A percentile compares a stretch with the other conserved stretches of the same genome.
Conservation (phyloP, 495 filamentous ascomycete genomes). For the Chaetomidium leptoderma region DNA sequence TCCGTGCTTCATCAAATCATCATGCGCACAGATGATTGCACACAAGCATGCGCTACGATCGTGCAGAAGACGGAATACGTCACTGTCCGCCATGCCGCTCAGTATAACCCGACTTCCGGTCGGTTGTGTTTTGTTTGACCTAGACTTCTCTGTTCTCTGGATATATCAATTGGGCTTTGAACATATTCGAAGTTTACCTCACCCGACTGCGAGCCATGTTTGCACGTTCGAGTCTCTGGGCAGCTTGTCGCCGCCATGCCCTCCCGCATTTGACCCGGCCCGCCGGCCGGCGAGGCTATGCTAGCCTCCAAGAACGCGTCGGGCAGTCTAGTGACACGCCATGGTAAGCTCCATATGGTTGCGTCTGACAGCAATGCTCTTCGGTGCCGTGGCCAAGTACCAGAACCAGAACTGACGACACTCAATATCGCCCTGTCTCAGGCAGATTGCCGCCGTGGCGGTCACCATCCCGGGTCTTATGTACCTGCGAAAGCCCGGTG, state of each 20-base stretch:
- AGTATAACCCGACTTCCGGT: too few species aligned
- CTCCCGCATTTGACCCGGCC: constrained; percentile 1
- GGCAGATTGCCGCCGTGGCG: constrained; percentile 21
- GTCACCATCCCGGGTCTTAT: constrained; percentile 20
- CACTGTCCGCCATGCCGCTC: too few species aligned
- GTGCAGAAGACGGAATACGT: too few species aligned
- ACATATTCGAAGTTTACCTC: neutral
- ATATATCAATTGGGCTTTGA: too few species aligned
- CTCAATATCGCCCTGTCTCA: neutral
- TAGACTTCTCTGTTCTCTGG: too few species aligned
- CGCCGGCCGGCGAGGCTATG: constrained; percentile 16
- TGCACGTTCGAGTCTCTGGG: constrained; percentile 9
- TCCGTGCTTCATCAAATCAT: too few species aligned
- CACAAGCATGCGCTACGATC: too few species aligned
- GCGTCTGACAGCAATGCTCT: neutral
- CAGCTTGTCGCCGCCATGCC: constrained; percentile 1
- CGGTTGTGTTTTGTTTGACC: too few species aligned
- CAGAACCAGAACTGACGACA: neutral
- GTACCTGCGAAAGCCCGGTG: constrained; percentile 1
- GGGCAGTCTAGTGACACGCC: constrained; percentile 16
- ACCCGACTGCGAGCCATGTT: neutral
- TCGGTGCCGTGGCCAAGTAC: neutral
- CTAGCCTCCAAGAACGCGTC: constrained; percentile 17
- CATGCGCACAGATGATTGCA: too few species aligned
- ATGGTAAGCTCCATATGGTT: constrained; percentile 16